Evolutionary conservation across 2,329 filamentous ascomycete genomes (phyloP), one percentile per base, ranked within the genome.

Genomic region (Colletotrichum horii): DNA sequence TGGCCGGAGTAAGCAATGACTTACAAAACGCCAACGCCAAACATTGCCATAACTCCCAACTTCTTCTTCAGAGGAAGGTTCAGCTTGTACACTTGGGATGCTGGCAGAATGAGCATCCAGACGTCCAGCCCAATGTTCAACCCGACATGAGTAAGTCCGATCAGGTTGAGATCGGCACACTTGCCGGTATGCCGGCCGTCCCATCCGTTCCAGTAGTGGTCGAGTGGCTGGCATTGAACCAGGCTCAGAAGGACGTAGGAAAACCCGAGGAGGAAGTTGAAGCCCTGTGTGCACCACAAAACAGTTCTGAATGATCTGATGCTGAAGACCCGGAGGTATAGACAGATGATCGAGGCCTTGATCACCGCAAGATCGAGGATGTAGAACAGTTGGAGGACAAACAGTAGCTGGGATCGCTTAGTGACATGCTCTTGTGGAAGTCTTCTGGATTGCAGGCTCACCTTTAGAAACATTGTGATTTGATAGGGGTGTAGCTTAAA

Each of bases 21-120:
- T 71, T 22, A 71, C 71, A 66, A 74, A 9, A 71, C 15, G 1
- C 66, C 67, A 12, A 65, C n/a, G 11, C 66, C 56, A 14, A 74
- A 74, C 71, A 74, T 74, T 3, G 38, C 28, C 22, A 74, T 60
- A 2, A 71, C 60, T 6, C 38, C 66, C 15, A 70, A 14, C 60
- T 74, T 74, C 19, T 70, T 65, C 19, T 28, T 56, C 1, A 11
- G 12, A 6, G 32, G 32, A 7, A 74, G 30, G 8, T 70, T 65
- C 4, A 74, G 32, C 12, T 28, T 48, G 3, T 32, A 58, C 3
- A 74, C n/a, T 19, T 70, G 71, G 3, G 58, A 34, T 8, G 11
- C 43, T 6, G 71, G 71, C 4, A 74, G 16, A 4, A 66, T 24
- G 15, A 74, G 71, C 71, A 74, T 66, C 66, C 66, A 70, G 3